Evolutionary conservation across 176 grass and related monocot genomes (phyloP).

Genomic region (Musa beccarii): DNA sequence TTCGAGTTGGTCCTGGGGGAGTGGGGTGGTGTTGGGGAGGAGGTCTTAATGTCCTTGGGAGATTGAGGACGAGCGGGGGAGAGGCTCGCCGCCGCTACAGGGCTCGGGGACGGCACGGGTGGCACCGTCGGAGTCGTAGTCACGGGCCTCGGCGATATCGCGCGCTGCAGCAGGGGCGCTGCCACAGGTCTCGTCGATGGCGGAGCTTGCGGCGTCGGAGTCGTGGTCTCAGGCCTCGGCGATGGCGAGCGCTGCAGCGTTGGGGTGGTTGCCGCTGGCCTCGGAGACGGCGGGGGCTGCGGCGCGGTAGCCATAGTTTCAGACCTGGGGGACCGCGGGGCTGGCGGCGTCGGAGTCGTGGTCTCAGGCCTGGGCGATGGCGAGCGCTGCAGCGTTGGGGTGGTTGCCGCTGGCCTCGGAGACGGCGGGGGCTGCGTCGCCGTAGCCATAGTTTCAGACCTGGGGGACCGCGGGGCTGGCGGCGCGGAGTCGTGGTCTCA

Average conservation of each 20-base stretch:
- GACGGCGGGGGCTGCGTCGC: constrained; percentile 19
- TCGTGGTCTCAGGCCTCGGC: not conserved
- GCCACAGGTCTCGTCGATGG: not conserved
- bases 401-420: too few species aligned
- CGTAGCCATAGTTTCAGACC: too few species aligned
- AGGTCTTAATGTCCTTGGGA: constrained; percentile 35
- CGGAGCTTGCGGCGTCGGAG: not conserved
- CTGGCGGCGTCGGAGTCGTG: not conserved
- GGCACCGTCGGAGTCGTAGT: not conserved
- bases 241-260: not conserved
- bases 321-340: constrained; percentile 12
- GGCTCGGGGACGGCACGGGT: not conserved
- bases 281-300: constrained; percentile 16
- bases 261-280: too few species aligned
- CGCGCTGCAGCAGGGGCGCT: not conserved
- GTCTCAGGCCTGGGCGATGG: not conserved
- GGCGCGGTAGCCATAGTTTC: not conserved
- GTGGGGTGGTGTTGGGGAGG: not conserved
- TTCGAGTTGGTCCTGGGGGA: not conserved
- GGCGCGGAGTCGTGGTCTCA: not conserved
- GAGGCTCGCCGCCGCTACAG: constrained; percentile 23
- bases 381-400: too few species aligned
- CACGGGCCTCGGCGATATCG: not conserved
- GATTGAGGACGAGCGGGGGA: constrained; percentile 19
- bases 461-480: constrained; percentile 16